Evolutionary conservation across 768 basidiomycete genomes (phyloP).

Genomic region (Boletus rubropictus): DNA sequence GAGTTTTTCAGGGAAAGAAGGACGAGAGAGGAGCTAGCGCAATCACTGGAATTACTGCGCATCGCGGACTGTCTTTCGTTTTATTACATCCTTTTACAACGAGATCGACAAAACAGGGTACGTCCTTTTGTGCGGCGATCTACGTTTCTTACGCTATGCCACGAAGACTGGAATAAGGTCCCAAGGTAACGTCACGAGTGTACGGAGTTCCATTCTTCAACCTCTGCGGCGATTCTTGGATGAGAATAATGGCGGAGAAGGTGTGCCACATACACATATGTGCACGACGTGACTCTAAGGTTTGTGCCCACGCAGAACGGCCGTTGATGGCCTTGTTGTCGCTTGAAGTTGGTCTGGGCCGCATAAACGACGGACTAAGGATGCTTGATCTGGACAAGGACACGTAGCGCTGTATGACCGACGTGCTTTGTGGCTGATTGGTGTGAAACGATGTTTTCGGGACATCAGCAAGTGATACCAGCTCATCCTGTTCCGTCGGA

Average conservation of each 20-base stretch:
- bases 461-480: background rate
- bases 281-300: background rate
- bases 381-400: slow-evolving; percentile 5
- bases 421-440: slow-evolving; percentile 1
- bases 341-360: slow-evolving; percentile 44
- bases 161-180: slow-evolving; percentile 50
- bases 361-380: slow-evolving; percentile 40
- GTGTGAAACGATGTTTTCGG: slow-evolving; percentile 7
- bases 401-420: background rate
- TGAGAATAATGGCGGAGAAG: slow-evolving; percentile 30
- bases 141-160: background rate
- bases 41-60: slow-evolving; percentile 53
- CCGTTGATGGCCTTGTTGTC: slow-evolving; percentile 32
- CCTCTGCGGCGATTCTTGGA: slow-evolving; percentile 39
- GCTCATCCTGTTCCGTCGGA: background rate
- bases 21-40: slow-evolving; percentile 42
- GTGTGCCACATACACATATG: slow-evolving; percentile 16
- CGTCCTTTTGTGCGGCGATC: background rate
- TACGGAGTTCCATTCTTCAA: slow-evolving; percentile 41
- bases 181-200: slow-evolving; percentile 36
- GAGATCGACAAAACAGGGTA: slow-evolving; percentile 57
- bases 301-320: slow-evolving; percentile 15
- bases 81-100: slow-evolving; percentile 56
- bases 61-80: slow-evolving; percentile 62
- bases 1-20: slow-evolving; percentile 40